Conservation (phyloP, 768 basidiomycete genomes). For the Tephrocybe sp. region DNA sequence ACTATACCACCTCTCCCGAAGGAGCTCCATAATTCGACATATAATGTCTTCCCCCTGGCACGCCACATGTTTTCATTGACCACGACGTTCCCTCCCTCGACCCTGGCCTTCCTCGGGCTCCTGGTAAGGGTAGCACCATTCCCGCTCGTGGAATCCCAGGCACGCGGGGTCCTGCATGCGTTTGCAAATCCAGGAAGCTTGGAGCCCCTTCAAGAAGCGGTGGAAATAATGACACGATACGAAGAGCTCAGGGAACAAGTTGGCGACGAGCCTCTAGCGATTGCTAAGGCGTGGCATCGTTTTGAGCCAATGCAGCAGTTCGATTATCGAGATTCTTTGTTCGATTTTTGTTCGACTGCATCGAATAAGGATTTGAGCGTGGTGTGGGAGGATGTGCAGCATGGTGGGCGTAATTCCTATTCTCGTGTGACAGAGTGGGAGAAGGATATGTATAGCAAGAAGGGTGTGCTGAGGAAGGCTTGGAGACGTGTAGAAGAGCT, state of each 20-base stretch:
- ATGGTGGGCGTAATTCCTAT: constrained; percentile 3
- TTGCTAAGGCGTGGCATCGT: constrained; percentile 57
- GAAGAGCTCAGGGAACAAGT: constrained; percentile 33
- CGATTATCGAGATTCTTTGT: constrained; percentile 61
- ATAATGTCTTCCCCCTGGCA: constrained; percentile 68
- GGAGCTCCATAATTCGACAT: constrained; percentile 61
- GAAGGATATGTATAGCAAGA: constrained; percentile 49
- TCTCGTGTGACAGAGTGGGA: constrained; percentile 51
- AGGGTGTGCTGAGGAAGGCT: constrained; percentile 41
- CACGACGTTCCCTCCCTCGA: constrained; percentile 37
- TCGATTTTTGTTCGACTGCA: constrained; percentile 37
- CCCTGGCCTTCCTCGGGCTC: constrained; percentile 67
- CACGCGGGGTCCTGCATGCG: constrained; percentile 53
- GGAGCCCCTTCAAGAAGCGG: constrained; percentile 44
- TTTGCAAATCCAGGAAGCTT: constrained; percentile 52
- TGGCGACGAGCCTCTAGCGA: constrained; percentile 30
- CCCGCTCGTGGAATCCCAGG: constrained; percentile 78
- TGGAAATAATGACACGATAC: constrained; percentile 48
- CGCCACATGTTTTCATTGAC: constrained; percentile 68
- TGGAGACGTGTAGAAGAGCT: constrained; percentile 58
- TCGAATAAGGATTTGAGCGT: constrained; percentile 6
- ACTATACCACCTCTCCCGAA: constrained; percentile 45
- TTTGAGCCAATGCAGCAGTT: constrained; percentile 56
- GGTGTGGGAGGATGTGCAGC: constrained; percentile 3
- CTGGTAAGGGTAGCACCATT: constrained; percentile 62